phyloP scores from a whole-genome alignment of 1,284 basidiomycete species.

The Ustilago curta region DNA sequence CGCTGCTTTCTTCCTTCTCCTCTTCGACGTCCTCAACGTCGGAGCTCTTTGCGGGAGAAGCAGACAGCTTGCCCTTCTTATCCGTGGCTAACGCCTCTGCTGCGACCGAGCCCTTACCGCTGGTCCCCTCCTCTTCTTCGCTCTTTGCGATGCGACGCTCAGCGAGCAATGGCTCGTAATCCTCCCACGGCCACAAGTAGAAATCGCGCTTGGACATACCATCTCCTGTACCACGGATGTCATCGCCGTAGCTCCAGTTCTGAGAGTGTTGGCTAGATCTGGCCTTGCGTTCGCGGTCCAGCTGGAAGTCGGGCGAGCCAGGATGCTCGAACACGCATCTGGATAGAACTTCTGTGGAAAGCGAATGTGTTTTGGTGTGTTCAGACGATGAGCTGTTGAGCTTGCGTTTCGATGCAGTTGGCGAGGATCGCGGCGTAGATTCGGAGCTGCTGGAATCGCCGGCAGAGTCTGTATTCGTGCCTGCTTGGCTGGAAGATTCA shows the following conservation, averaged over 20 bases:
- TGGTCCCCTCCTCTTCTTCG: slow-evolving; percentile 21
- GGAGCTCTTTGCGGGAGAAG: slow-evolving; percentile 11
- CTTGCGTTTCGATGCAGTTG: slow-evolving; percentile 16
- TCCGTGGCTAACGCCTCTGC: slow-evolving; percentile 4
- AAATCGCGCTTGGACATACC: slow-evolving; percentile 54
- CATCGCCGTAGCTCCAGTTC: slow-evolving; percentile 46
- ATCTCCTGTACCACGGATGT: slow-evolving; percentile 39
- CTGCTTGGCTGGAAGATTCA: slow-evolving; percentile 44
- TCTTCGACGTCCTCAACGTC: slow-evolving; percentile 12
- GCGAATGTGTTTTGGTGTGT: slow-evolving; percentile 4
- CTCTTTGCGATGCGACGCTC: slow-evolving; percentile 31
- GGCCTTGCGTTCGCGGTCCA: slow-evolving; percentile 22
- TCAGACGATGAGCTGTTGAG: slow-evolving; percentile 7
- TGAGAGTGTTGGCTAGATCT: slow-evolving; percentile 24
- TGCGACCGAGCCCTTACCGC: neutral
- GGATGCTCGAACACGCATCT: slow-evolving; percentile 46
- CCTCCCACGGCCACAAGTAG: slow-evolving; percentile 49
- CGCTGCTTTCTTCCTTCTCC: slow-evolving; percentile 9
- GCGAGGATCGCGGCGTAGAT: slow-evolving; percentile 16
- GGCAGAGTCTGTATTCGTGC: slow-evolving; percentile 23
- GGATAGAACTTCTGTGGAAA: slow-evolving; percentile 15
- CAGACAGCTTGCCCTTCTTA: slow-evolving; percentile 19
- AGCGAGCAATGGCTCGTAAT: slow-evolving; percentile 45
- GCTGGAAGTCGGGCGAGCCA: slow-evolving; percentile 44
- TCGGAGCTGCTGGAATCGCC: slow-evolving; percentile 39